Evolutionary conservation across 2,329 filamentous ascomycete genomes (phyloP), one percentile per base, ranked within the genome.

Genomic region (Talaromyces pinophilus): DNA sequence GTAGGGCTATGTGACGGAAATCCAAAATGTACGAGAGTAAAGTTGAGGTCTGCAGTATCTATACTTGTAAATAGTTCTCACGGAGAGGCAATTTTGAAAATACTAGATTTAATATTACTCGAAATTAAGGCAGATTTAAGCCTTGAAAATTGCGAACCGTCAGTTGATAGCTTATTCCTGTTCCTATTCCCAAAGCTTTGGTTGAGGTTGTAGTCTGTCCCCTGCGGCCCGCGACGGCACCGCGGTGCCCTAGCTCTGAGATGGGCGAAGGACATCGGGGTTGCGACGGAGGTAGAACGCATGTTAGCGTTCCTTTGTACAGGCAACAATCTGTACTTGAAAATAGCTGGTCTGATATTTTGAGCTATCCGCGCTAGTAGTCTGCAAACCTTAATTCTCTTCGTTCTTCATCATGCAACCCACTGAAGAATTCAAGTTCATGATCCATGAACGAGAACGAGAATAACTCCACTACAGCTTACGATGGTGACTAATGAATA

Each of bases 201-300:
- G 28, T 5, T 54, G 50, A 33, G 15, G 50, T 28, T 28, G 48
- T 54, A 19, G 28, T 54, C 28, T 15, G 50, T 19, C 28, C 48
- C 28, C 50, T 33, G 50, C 50, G 50, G 50, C 50, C 50, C 50
- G 50, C 25, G 28, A 54, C 50, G 50, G 50, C 50, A 54, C 50
- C 50, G 50, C 50, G 17, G 15, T 54, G 50, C 50, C 25, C 13
- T 54, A 54, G 15, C 50, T n/a, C 25, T 54, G 22, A 8, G 48
- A 30, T 17, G 6, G 1, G 48, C 48, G 25, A 15, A 52, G 25
- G 1, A n/a, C 25, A 52, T 52, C 48, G 25, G 48, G 48, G 25
- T 28, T 30, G 5, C 25, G 25, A 30, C 48, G 48, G 48, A 52
- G 22, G 22, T 30, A 46, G 48, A 52, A 52, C 48, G 7, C 10